Percentiles rank a stretch among this genome's conserved stretches.
phyloP scores from a whole-genome alignment of 768 basidiomycete species.

The Leucocoprinus leucothites region DNA sequence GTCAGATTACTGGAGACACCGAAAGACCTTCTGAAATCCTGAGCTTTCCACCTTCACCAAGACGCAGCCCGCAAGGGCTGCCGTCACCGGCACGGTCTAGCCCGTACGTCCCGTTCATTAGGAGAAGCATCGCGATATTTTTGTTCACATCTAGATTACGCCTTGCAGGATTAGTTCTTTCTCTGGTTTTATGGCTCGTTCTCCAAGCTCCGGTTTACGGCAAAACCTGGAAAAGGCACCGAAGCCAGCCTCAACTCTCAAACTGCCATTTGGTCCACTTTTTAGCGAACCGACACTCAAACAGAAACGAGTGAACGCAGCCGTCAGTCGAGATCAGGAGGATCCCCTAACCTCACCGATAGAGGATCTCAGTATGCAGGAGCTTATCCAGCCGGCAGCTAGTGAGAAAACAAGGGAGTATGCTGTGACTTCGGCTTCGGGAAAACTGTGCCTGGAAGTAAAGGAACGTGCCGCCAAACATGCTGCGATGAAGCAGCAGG shows the following conservation, averaged over 20 bases:
- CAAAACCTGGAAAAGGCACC: not conserved
- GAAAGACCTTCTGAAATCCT: slow-evolving; percentile 9
- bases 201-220: slow-evolving; percentile 1
- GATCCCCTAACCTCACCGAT: slow-evolving; percentile 30
- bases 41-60: slow-evolving; percentile 5
- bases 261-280: slow-evolving; percentile 1
- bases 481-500: slow-evolving; percentile 21
- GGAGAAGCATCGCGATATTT: not conserved
- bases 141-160: not conserved
- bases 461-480: slow-evolving; percentile 34
- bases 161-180: slow-evolving; percentile 8
- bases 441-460: slow-evolving; percentile 29
- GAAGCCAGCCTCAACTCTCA: not conserved
- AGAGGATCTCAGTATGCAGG: slow-evolving; percentile 24
- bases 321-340: not conserved
- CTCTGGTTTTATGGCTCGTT: not conserved
- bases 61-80: not conserved
- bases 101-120: slow-evolving; percentile 5
- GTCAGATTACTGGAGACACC: not conserved
- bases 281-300: not conserved
- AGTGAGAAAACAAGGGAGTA: slow-evolving; percentile 11
- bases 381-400: not conserved
- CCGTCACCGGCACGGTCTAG: slow-evolving; percentile 3
- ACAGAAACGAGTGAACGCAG: not conserved
- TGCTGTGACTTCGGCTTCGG: slow-evolving; percentile 21